Evolutionary conservation across 495 filamentous ascomycete species (phyloP).

Genomic region (Platismatia glauca): DNA sequence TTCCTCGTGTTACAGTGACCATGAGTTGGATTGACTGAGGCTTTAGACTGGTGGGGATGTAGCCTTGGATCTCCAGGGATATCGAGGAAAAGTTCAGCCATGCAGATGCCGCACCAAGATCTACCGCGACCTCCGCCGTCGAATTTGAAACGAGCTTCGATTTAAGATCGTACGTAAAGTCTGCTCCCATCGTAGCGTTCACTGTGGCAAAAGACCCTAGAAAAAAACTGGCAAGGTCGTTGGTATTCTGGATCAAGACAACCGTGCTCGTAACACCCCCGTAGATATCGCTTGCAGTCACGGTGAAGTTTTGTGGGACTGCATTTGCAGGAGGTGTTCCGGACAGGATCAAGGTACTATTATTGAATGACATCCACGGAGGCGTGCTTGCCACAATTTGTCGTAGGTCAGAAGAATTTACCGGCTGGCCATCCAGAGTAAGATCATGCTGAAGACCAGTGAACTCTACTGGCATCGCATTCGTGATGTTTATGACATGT

Average conservation of each 20-base stretch:
- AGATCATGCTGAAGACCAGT: slow-evolving; percentile 45
- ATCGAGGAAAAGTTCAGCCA: slow-evolving; percentile 62
- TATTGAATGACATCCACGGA: slow-evolving; percentile 62
- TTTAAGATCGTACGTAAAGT: slow-evolving; percentile 55
- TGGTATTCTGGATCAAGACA: slow-evolving; percentile 48
- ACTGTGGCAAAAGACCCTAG: slow-evolving; percentile 38
- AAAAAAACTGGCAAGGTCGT: slow-evolving; percentile 32
- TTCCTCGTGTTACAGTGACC: slow-evolving; percentile 43
- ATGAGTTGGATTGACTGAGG: slow-evolving; percentile 38
- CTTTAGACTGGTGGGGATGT: slow-evolving; percentile 44
- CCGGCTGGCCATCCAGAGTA: slow-evolving; percentile 51
- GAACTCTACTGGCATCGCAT: slow-evolving; percentile 47
- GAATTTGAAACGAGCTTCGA: slow-evolving; percentile 41
- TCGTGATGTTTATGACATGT: slow-evolving; percentile 51
- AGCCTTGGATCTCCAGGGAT: slow-evolving; percentile 51
- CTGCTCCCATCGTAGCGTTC: slow-evolving; percentile 51
- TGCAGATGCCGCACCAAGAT: slow-evolving; percentile 40
- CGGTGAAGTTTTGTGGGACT: slow-evolving; percentile 52
- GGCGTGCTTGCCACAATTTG: slow-evolving; percentile 48
- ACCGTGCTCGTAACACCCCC: slow-evolving; percentile 55
- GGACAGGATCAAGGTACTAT: slow-evolving; percentile 48
- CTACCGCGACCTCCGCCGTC: slow-evolving; percentile 42
- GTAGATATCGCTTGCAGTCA: slow-evolving; percentile 56
- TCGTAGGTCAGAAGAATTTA: slow-evolving; percentile 38
- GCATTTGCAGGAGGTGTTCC: slow-evolving; percentile 54